Evolutionary conservation across 2,329 filamentous ascomycete genomes (phyloP).

Genomic region (Aspergillus sp.): DNA sequence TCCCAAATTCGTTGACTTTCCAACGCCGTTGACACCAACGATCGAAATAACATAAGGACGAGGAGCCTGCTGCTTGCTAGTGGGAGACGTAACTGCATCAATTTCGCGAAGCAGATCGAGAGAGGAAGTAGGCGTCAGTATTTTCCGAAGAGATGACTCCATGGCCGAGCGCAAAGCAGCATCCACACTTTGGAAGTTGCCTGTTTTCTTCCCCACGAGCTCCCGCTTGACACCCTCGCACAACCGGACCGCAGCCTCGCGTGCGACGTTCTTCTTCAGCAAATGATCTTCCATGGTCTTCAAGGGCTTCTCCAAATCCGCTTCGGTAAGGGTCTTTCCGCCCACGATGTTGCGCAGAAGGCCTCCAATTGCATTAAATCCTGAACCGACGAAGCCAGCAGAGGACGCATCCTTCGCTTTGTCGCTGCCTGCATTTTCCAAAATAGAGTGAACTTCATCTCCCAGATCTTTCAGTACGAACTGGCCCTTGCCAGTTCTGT

Average conservation of each 20-base stretch:
- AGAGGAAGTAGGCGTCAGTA: conserved; percentile 92
- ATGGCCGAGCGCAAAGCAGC: conserved; percentile 81
- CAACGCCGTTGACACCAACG: conserved; percentile 96
- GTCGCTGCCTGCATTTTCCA: conserved; percentile 75
- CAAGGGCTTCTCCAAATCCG: conserved; percentile 87
- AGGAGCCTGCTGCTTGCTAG: conserved; percentile 62
- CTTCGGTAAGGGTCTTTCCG: conserved; percentile 85
- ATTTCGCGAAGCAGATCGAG: conserved; percentile 94
- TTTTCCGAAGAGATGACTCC: conserved; percentile 89
- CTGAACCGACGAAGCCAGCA: conserved; percentile 72
- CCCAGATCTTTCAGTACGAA: conserved; percentile 93
- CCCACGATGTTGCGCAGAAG: conserved; percentile 94
- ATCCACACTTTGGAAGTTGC: conserved; percentile 86
- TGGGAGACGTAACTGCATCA: conserved; percentile 70
- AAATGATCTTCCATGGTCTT: conserved; percentile 96
- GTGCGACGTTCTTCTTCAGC: conserved; percentile 91
- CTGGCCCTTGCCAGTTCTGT: conserved; percentile 79
- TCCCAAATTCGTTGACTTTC: conserved; percentile 95
- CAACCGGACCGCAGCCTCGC: conserved; percentile 86
- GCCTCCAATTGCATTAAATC: conserved; percentile 79
- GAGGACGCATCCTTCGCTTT: conserved; percentile 51
- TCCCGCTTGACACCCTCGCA: conserved; percentile 91
- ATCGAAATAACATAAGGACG: conserved; percentile 97
- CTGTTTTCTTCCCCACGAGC: conserved; percentile 86
- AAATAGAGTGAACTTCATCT: conserved; percentile 87